Conservation (phyloP, 2,329 filamentous ascomycete genomes). For the Mollisia scopiformis region DNA sequence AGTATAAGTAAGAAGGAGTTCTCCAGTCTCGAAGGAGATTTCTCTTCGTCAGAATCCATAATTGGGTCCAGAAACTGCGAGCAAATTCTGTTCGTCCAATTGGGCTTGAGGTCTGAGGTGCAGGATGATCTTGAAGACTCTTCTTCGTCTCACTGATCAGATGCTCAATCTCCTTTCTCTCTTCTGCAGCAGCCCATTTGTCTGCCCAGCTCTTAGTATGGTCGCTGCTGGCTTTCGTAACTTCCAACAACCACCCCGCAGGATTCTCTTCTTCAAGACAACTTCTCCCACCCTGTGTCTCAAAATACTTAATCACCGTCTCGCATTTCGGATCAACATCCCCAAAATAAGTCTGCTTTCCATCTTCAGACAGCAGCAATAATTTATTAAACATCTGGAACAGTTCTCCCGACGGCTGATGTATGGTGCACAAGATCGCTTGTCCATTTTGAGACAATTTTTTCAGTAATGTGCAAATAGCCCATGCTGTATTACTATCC, state of each 20-base stretch:
- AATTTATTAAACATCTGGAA: slow-evolving; percentile 87
- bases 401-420: slow-evolving; percentile 89
- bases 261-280: slow-evolving; percentile 56
- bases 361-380: slow-evolving; percentile 68
- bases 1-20: not conserved
- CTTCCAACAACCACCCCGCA: slow-evolving; percentile 75
- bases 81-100: not conserved
- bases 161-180: not conserved
- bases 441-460: slow-evolving; percentile 86
- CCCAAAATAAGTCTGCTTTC: slow-evolving; percentile 78
- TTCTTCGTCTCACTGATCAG: not conserved
- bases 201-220: slow-evolving; percentile 50
- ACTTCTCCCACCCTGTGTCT: slow-evolving; percentile 61
- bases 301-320: slow-evolving; percentile 63
- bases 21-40: slow-evolving; percentile 48
- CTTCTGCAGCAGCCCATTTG: not conserved
- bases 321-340: slow-evolving; percentile 57
- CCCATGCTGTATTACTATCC: slow-evolving; percentile 89
- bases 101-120: not conserved
- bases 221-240: slow-evolving; percentile 57
- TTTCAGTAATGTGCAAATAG: slow-evolving; percentile 81
- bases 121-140: not conserved
- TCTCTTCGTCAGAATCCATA: not conserved
- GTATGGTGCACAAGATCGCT: slow-evolving; percentile 91
- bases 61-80: not conserved